Conservation (phyloP, 2,329 filamentous ascomycete genomes). For the Stagonosporopsis cucurbitacearum region DNA sequence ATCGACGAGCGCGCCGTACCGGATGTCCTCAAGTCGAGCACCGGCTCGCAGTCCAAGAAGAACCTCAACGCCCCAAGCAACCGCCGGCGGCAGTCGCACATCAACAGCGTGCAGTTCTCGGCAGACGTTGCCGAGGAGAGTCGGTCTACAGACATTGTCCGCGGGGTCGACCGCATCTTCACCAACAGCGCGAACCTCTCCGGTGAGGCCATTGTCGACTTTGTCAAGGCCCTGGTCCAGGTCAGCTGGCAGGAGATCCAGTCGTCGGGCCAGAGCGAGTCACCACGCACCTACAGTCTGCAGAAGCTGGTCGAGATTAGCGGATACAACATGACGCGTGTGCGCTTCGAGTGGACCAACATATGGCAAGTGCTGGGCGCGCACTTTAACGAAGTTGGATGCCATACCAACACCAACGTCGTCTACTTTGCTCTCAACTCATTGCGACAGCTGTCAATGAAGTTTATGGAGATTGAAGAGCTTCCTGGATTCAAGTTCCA, state of each 20-base stretch:
- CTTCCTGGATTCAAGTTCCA: slow-evolving; percentile 99
- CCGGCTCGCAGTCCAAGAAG: slow-evolving; percentile 68
- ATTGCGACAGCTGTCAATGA: slow-evolving; percentile 93
- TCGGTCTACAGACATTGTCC: slow-evolving; percentile 89
- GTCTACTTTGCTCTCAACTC: slow-evolving; percentile 98
- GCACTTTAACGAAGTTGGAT: slow-evolving; percentile 98
- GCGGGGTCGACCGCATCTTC: slow-evolving; percentile 93
- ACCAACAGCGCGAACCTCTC: slow-evolving; percentile 93
- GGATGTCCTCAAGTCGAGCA: slow-evolving; percentile 80
- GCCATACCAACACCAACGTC: slow-evolving; percentile 93
- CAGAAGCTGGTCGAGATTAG: slow-evolving; percentile 99
- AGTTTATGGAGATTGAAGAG: slow-evolving; percentile 98
- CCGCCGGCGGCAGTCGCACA: slow-evolving; percentile 55
- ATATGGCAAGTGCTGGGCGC: slow-evolving; percentile 98
- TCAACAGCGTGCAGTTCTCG: slow-evolving; percentile 60
- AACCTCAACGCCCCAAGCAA: slow-evolving; percentile 68
- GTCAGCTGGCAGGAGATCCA: slow-evolving; percentile 99
- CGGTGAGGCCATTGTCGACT: slow-evolving; percentile 93
- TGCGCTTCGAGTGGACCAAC: slow-evolving; percentile 96
- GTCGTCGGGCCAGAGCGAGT: slow-evolving; percentile 94
- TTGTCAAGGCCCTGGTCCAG: slow-evolving; percentile 88
- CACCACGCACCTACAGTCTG: slow-evolving; percentile 92
- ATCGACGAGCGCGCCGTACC: slow-evolving; percentile 92
- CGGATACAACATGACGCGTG: slow-evolving; percentile 99
- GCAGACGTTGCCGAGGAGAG: slow-evolving; percentile 89